Base-by-base conservation (phyloP, 1,284 basidiomycete species). In the Coniferiporia sulphurascens region DNA sequence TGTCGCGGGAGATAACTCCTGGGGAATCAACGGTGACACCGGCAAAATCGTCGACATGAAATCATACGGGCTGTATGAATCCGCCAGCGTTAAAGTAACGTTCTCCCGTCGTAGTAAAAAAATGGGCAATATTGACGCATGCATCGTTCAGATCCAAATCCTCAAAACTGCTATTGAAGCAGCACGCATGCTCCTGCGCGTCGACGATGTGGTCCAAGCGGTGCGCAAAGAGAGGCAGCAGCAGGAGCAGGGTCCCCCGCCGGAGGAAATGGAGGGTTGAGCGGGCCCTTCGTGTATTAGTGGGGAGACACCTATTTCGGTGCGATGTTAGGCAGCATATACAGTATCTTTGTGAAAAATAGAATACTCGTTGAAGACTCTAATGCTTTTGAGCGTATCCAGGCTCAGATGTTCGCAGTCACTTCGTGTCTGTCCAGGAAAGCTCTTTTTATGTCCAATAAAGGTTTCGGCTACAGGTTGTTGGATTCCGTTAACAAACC, bases 21-120 rank as follows among this genome's bases (percentile, higher is more conserved):
- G 88, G 84, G 97, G 96, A 60, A 89, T 99, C 55, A 89, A 99
- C 66, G 96, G 96, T 38, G 91, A 98, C 69, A 93, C 89, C 3
- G 96, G 95, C 48, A 96, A 95, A 73, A 87, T 97, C 46, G 90
- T 91, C 43, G 93, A 98, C 71, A 98, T 98, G 96, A 94, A 93
- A 71, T 76, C 79, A 55, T 97, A 98, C 71, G 95, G 95, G 0
- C 76, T 99, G 59, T 93, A 95, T 66, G 97, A 99, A 76, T 92
- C 89, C 44, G 94, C 95, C 1, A 95, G 93, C 63, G 95, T 99
- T 69, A 98, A 98, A 82, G 87, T 86, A 63, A 6, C 70, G 65
- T 4, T 32, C 45, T 22, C 17, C 6, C 19, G 22, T 21, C 48
- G 52, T 38, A 36, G 27, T 27, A 27, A 27, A 27, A 27, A 27